phyloP scores from a whole-genome alignment of 495 filamentous ascomycete species.

The Tuber microsphaerosporum region DNA sequence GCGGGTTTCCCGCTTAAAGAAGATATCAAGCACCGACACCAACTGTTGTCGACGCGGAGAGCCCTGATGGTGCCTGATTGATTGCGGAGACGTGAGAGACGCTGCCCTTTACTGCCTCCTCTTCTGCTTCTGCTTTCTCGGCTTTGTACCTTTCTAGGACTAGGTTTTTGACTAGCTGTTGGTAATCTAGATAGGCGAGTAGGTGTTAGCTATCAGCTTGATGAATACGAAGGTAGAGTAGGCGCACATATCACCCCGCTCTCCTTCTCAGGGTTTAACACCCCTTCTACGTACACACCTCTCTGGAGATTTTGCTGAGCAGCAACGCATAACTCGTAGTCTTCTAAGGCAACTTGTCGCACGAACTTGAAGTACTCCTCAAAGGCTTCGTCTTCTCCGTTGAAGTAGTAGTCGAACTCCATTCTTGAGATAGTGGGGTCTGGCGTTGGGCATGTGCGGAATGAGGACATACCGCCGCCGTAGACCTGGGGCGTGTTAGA shows the following conservation, averaged over 20 bases:
- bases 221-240: background rate
- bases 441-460: constrained; percentile 53
- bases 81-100: background rate
- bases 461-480: constrained; percentile 56
- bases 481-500: constrained; percentile 47
- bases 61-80: background rate
- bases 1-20: background rate
- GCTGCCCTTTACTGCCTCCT: background rate
- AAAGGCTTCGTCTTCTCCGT: constrained; percentile 51
- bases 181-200: constrained; percentile 46
- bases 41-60: background rate
- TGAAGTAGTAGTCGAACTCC: constrained; percentile 60
- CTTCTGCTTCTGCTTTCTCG: constrained; percentile 35
- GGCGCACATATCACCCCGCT: constrained; percentile 46
- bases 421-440: constrained; percentile 52
- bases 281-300: constrained; percentile 54
- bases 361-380: constrained; percentile 57
- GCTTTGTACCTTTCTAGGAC: constrained; percentile 49
- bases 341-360: constrained; percentile 55
- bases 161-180: constrained; percentile 51
- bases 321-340: constrained; percentile 56
- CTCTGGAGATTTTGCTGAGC: constrained; percentile 53
- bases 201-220: background rate
- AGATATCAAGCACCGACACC: background rate
- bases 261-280: constrained; percentile 55